Percentiles rank a stretch among this genome's conserved stretches.
phyloP scores from a whole-genome alignment of 108 stramenopile species.

The Epithemia pelagica region DNA sequence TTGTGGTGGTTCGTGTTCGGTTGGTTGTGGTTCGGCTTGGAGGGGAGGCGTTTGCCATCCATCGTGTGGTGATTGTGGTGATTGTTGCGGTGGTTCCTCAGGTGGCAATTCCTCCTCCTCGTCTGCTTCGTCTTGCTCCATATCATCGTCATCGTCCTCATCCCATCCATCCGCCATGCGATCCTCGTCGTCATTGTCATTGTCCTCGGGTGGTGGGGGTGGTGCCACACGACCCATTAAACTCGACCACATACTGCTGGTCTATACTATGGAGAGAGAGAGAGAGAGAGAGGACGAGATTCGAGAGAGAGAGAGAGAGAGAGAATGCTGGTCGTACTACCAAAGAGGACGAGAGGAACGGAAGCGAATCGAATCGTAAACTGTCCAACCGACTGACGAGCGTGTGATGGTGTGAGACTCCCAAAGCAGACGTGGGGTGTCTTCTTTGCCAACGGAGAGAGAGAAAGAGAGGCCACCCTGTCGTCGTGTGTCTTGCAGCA shows the following conservation, averaged over 20 bases:
- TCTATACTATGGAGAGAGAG: too few species aligned
- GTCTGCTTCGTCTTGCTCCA: slow-evolving; percentile 1
- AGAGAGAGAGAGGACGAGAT: too few species aligned
- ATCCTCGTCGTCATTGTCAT: slow-evolving; percentile 8
- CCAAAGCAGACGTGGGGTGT: too few species aligned
- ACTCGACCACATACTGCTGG: slow-evolving; percentile 6
- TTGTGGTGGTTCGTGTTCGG: not conserved
- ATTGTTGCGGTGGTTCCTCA: not conserved
- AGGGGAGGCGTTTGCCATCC: not conserved
- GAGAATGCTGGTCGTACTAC: too few species aligned
- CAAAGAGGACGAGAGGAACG: too few species aligned
- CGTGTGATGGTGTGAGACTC: too few species aligned
- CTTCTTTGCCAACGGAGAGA: too few species aligned
- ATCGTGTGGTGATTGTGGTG: not conserved
- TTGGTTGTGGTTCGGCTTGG: not conserved
- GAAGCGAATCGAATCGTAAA: too few species aligned
- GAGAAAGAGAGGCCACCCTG: too few species aligned
- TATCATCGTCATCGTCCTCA: slow-evolving; percentile 6
- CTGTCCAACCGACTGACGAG: too few species aligned
- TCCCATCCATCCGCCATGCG: slow-evolving; percentile 12
- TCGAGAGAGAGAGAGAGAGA: too few species aligned
- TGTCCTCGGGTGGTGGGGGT: not conserved
- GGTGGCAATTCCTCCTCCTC: slow-evolving; percentile 1
- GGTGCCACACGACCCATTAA: not conserved
- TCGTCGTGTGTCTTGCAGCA: too few species aligned